A percentile compares a stretch with the other conserved stretches of the same genome.
Conservation (phyloP, 352 stramenopile genomes). For the Pythium brachiatum region DNA sequence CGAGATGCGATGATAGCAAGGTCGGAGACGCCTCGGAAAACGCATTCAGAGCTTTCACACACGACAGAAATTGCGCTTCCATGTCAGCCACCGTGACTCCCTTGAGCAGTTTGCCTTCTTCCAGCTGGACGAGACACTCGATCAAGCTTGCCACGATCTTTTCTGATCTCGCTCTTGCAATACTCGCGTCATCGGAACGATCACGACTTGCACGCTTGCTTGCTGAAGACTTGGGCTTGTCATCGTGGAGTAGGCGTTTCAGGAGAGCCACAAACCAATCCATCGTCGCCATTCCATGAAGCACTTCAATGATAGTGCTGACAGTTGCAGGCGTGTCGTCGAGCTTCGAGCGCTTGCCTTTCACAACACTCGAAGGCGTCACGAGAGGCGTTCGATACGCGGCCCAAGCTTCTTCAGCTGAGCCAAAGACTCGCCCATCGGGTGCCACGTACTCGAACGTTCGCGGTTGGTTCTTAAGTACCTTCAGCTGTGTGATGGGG, state of each 20-base stretch:
- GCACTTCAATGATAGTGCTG: constrained; percentile 73
- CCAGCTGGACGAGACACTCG: constrained; percentile 60
- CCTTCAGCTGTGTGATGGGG: not conserved
- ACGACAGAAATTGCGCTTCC: constrained; percentile 68
- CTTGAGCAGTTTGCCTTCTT: constrained; percentile 59
- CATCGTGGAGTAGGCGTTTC: constrained; percentile 49
- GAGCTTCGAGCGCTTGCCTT: constrained; percentile 56
- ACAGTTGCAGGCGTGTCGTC: constrained; percentile 62
- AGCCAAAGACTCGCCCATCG: constrained; percentile 45
- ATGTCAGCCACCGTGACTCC: constrained; percentile 50
- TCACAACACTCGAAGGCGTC: constrained; percentile 61
- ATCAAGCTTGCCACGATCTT: constrained; percentile 69
- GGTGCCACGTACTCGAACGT: constrained; percentile 49
- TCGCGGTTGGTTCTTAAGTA: not conserved
- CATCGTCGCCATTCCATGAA: constrained; percentile 64
- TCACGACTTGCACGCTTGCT: constrained; percentile 31
- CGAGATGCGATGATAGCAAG: constrained; percentile 56
- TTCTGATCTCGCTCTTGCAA: constrained; percentile 51
- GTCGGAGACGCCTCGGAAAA: constrained; percentile 72
- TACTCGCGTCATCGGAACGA: constrained; percentile 43
- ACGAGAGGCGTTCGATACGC: constrained; percentile 49
- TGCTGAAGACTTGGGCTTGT: constrained; percentile 21
- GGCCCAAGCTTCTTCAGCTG: constrained; percentile 62
- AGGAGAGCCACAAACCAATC: constrained; percentile 75
- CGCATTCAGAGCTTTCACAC: constrained; percentile 68